Evolutionary conservation across 768 basidiomycete species (phyloP).

Genomic region (Kwoniella newhampshirensis): DNA sequence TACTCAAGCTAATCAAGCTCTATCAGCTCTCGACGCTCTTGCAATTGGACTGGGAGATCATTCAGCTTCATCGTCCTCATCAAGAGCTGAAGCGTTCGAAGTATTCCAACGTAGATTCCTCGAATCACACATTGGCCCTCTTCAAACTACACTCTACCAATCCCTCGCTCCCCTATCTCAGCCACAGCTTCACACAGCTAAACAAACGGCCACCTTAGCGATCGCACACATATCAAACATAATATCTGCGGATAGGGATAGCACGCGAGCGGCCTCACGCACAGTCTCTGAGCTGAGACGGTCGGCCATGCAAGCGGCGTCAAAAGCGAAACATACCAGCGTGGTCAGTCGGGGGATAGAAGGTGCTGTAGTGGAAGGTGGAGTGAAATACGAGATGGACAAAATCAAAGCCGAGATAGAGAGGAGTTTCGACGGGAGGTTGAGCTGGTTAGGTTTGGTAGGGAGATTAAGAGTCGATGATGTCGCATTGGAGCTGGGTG

Average conservation of each 20-base stretch:
- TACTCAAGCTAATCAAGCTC: constrained; percentile 20
- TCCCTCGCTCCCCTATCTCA: neutral
- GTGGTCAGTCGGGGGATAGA: constrained; percentile 29
- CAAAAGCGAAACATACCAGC: constrained; percentile 28
- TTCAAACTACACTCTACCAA: constrained; percentile 15
- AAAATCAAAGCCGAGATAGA: constrained; percentile 12
- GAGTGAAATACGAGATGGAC: constrained; percentile 28
- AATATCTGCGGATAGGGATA: constrained; percentile 15
- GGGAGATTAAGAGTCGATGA: constrained; percentile 37
- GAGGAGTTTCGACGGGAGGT: constrained; percentile 18
- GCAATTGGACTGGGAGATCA: constrained; percentile 11
- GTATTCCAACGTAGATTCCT: constrained; percentile 25
- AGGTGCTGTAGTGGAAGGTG: constrained; percentile 29
- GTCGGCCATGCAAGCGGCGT: constrained; percentile 13
- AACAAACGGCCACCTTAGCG: constrained; percentile 6
- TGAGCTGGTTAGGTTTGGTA: constrained; percentile 37
- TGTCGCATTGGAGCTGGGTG: constrained; percentile 34
- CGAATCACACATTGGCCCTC: constrained; percentile 19
- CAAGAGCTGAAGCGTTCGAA: constrained; percentile 16
- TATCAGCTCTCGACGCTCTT: constrained; percentile 27
- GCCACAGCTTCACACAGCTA: constrained; percentile 15
- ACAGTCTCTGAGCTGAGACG: constrained; percentile 22
- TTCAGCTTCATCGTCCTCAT: constrained; percentile 6
- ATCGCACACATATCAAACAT: constrained; percentile 15
- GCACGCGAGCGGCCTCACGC: constrained; percentile 10